Evolutionary conservation across 2,329 filamentous ascomycete genomes (phyloP).

Genomic region (Beauveria sp.): DNA sequence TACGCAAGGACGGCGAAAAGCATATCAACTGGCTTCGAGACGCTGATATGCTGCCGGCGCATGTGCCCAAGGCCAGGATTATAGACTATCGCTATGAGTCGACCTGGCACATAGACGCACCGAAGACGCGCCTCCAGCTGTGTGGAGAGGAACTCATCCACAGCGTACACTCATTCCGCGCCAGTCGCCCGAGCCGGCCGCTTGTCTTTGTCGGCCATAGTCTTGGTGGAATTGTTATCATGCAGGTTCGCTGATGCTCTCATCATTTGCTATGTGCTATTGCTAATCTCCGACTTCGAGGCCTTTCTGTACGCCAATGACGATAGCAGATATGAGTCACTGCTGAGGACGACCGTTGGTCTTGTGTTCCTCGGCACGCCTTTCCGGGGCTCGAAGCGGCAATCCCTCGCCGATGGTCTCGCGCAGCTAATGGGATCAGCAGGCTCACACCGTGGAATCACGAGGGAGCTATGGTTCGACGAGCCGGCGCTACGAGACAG

Average conservation of each 20-base stretch:
- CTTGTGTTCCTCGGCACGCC: conserved; percentile 15
- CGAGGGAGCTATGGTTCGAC: conserved; percentile 13
- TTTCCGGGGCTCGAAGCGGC: conserved; percentile 13
- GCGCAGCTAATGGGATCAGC: conserved; percentile 9
- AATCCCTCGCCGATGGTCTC: conserved; percentile 2
- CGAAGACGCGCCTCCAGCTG: conserved; percentile 15
- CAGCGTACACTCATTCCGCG: conserved; percentile 11
- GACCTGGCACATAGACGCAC: too few species aligned
- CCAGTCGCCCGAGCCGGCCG: conserved; percentile 8
- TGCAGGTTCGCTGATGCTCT: conserved; percentile 8
- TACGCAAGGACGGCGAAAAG: too few species aligned
- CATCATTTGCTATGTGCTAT: not conserved
- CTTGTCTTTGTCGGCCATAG: conserved; percentile 18
- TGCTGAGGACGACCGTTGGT: conserved; percentile 12
- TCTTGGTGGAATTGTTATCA: conserved; percentile 16
- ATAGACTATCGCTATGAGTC: too few species aligned
- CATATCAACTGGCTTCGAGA: too few species aligned
- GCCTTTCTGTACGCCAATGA: conserved; percentile 14
- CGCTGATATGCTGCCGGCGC: too few species aligned
- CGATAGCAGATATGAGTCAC: conserved; percentile 8
- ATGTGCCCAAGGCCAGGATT: too few species aligned
- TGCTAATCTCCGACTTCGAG: not conserved
- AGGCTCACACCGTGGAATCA: conserved; percentile 15
- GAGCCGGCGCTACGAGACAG: conserved; percentile 13
- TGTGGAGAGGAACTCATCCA: conserved; percentile 16